phyloP scores from a whole-genome alignment of 495 filamentous ascomycete species.

The Xylaria nigripes region DNA sequence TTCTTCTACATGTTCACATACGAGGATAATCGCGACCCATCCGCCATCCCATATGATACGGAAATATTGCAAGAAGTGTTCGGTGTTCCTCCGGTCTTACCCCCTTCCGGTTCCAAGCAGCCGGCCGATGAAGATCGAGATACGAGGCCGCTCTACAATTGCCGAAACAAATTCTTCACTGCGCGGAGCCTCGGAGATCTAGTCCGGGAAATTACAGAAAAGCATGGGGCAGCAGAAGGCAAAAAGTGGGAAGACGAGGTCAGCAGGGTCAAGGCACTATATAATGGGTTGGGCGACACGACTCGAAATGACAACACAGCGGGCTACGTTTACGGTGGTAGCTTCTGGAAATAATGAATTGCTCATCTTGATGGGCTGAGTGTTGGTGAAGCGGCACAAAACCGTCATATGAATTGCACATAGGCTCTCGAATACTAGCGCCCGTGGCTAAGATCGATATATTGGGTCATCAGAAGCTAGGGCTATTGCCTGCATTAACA shows the following conservation, averaged over 20 bases:
- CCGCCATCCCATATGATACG: conserved; percentile 35
- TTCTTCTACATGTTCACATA: conserved; percentile 40
- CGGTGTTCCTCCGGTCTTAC: conserved; percentile 18
- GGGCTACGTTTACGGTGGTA: conserved; percentile 27
- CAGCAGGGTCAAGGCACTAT: conserved; percentile 27
- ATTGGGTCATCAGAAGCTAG: too few species aligned
- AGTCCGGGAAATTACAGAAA: conserved; percentile 20
- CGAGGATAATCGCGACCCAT: conserved; percentile 34
- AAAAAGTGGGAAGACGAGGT: conserved; percentile 22
- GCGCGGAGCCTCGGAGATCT: conserved; percentile 30
- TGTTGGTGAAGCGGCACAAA: too few species aligned
- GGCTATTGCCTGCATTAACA: too few species aligned
- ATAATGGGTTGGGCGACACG: conserved; percentile 28
- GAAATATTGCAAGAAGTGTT: conserved; percentile 36
- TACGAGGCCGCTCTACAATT: conserved; percentile 30
- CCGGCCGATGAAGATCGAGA: conserved; percentile 13
- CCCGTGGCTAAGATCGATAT: too few species aligned
- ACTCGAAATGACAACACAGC: conserved; percentile 31
- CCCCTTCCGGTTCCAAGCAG: background rate
- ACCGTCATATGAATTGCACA: too few species aligned
- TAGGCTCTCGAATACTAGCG: too few species aligned
- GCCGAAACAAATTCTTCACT: conserved; percentile 33
- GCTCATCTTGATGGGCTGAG: background rate
- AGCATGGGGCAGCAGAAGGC: conserved; percentile 12
- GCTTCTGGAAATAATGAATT: conserved; percentile 30